Evolutionary conservation across 148 eudicot genomes (phyloP).

Genomic region (Fagopyrum tataricum): DNA sequence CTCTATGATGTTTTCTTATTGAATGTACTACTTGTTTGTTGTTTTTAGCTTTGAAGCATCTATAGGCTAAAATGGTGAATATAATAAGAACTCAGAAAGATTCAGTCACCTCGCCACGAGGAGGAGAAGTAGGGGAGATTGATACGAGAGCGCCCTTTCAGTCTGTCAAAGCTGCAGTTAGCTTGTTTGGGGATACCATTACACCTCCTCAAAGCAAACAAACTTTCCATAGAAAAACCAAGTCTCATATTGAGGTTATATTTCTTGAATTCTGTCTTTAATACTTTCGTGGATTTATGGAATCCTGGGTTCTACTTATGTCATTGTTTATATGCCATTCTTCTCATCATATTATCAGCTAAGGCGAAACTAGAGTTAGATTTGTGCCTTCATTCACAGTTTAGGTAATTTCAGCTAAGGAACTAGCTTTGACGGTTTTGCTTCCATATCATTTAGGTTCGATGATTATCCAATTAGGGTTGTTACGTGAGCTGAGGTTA

Average conservation of each 20-base stretch:
- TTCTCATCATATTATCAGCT: no score
- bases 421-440: no score
- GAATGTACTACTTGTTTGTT: not conserved
- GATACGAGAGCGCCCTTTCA: conserved; percentile 85
- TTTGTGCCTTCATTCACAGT: no score
- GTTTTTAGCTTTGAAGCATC: not conserved
- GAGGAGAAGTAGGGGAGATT: conserved; percentile 66
- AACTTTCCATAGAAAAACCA: conserved; percentile 28
- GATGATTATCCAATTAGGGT: no score
- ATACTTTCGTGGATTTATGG: not conserved
- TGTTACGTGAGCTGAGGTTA: no score
- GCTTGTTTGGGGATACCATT: conserved; percentile 54
- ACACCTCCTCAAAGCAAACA: conserved; percentile 37
- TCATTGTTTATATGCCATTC: not conserved
- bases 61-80: conserved; percentile 28
- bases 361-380: no score
- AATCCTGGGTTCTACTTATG: no score
- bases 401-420: no score
- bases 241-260: conserved; percentile 55
- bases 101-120: conserved; percentile 33
- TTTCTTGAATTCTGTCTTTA: not conserved
- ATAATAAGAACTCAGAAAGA: conserved; percentile 45
- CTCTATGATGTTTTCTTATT: not conserved
- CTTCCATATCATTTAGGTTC: no score
- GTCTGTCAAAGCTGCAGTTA: conserved; percentile 90